Percentiles rank a stretch among this genome's conserved stretches.
Conservation (phyloP, 352 stramenopile species). For the Pythium sukuiense region DNA sequence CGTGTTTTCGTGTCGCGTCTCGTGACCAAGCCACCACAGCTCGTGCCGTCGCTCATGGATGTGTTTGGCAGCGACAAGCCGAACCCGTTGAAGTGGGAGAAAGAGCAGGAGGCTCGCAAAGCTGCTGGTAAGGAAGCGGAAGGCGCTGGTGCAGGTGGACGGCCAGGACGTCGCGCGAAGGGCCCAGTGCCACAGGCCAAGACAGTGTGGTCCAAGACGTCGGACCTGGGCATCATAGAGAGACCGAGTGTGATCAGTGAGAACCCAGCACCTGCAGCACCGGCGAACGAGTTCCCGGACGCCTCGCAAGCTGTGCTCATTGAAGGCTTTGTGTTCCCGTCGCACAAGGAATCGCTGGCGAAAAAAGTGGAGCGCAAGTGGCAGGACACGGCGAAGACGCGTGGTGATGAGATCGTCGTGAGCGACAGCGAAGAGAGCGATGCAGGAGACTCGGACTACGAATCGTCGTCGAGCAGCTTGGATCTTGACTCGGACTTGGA, state of each 20-base stretch:
- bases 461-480: conserved; percentile 56
- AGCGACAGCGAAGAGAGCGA: conserved; percentile 76
- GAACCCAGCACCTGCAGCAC: conserved; percentile 35
- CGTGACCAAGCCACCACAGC: conserved; percentile 71
- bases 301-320: conserved; percentile 66
- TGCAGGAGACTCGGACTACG: conserved; percentile 36
- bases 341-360: conserved; percentile 72
- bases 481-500: conserved; percentile 62
- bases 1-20: conserved; percentile 61
- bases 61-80: conserved; percentile 81
- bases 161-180: neutral
- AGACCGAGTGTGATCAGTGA: conserved; percentile 46
- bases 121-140: conserved; percentile 6
- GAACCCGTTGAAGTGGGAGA: conserved; percentile 66
- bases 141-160: neutral
- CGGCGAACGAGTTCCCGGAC: conserved; percentile 53
- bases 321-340: conserved; percentile 82
- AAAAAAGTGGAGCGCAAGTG: conserved; percentile 68
- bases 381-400: conserved; percentile 19
- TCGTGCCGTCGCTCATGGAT: conserved; percentile 74
- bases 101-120: conserved; percentile 5
- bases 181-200: conserved; percentile 39
- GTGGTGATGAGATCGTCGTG: conserved; percentile 56
- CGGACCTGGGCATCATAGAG: conserved; percentile 70
- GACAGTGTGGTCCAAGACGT: conserved; percentile 75